Evolutionary conservation across 2,329 filamentous ascomycete genomes (phyloP).

Genomic region (Colletotrichum chrysophilum): DNA sequence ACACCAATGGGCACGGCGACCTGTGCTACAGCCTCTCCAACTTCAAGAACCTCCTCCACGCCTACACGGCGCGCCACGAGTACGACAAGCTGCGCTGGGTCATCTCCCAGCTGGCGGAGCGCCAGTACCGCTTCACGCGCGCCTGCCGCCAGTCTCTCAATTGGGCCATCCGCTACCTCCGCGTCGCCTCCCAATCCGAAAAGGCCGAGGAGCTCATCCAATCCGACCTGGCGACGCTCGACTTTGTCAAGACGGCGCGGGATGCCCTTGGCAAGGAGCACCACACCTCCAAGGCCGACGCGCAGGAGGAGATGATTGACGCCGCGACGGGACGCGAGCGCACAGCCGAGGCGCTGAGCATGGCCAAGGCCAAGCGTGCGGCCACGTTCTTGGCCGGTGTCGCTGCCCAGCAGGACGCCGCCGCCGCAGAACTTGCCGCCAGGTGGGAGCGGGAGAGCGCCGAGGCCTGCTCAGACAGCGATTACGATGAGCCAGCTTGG

Average conservation of each 20-base stretch:
- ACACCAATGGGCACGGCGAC: constrained; percentile 39
- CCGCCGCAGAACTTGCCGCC: neutral
- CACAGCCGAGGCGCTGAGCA: neutral
- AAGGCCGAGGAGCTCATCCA: constrained; percentile 12
- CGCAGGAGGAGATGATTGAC: neutral
- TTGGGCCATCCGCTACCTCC: constrained; percentile 14
- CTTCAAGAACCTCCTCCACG: constrained; percentile 40
- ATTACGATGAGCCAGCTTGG: neutral
- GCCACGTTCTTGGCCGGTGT: neutral
- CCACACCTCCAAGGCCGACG: neutral
- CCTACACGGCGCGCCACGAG: constrained; percentile 32
- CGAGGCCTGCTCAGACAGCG: neutral
- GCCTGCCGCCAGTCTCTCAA: constrained; percentile 6
- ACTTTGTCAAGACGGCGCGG: neutral
- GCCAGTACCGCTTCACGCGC: constrained; percentile 9
- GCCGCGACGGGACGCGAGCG: neutral
- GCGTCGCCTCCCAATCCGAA: neutral
- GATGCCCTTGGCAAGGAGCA: neutral
- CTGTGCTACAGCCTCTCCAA: constrained; percentile 41
- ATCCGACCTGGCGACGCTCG: constrained; percentile 14
- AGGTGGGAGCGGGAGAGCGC: neutral
- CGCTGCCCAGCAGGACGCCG: neutral
- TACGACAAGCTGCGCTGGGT: constrained; percentile 36
- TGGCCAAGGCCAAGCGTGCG: neutral
- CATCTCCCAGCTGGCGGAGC: constrained; percentile 23